Base-by-base conservation (phyloP, 495 filamentous ascomycete genomes). In the Bathelium albidoporum region DNA sequence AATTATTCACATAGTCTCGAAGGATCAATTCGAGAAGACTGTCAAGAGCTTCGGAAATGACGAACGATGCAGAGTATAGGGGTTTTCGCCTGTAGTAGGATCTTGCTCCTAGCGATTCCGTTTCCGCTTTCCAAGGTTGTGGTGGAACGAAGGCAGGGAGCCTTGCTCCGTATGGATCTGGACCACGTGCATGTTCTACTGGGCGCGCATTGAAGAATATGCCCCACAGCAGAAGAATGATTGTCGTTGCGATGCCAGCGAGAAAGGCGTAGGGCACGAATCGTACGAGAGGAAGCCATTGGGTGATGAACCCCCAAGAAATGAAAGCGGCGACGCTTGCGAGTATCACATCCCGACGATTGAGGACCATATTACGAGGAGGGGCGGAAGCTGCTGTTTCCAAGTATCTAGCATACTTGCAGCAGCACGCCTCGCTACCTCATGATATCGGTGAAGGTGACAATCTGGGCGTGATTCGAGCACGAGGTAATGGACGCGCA, bases 1-100 rank as follows among this genome's bases (percentile, higher is more conserved):
- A 99, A 12, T 86, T 86, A 36, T 80, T 82, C 41, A 99, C 82
- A 72, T 96, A 96, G 72, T 97, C 91, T 49, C 90, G 83, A 55
- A 89, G 78, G 60, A 95, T 82, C 39, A 89, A 78, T 28, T 86
- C 82, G 36, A 99, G 80, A 29, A 97, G 74, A 59, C 86, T 84
- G 74, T 97, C 91, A 62, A 97, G 76, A 28, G 85, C 85, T 67
- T 85, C 85, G 5, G 91, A 95, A 24, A 97, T 83, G 58, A 86
- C 79, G 62, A 87, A 86, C 1, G 89, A 95, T 59, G 87, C 80
- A 62, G 88, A 84, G 68, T 89, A 95, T 53, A 97, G 80, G 16
- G 88, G 84, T 32, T 73, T 68, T 18, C 77, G 76, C 58, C 80
- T 74, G 69, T 85, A 85, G 62, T 71, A 58, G 63, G 64, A 68